A percentile compares a stretch with the other conserved stretches of the same genome.
Evolutionary conservation across 495 filamentous ascomycete genomes (phyloP).

Genomic region (Penicillium egyptiacum): DNA sequence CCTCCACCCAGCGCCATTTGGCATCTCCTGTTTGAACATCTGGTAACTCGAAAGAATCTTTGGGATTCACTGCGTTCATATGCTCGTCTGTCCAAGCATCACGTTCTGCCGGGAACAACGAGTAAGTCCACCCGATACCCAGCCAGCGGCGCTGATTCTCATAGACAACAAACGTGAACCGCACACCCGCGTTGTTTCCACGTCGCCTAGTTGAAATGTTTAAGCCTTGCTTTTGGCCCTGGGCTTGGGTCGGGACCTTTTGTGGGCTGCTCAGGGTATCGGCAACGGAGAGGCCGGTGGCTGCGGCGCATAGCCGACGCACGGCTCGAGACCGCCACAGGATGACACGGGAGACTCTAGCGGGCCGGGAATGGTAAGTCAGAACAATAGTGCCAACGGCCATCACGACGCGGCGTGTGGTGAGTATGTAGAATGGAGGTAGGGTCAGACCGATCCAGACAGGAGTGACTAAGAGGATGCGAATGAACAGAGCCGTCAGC

Average conservation of each 20-base stretch:
- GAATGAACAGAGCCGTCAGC: constrained; percentile 82
- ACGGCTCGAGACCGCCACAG: constrained; percentile 83
- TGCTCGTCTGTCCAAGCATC: constrained; percentile 95
- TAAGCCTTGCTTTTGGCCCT: constrained; percentile 43
- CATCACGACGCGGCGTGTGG: constrained; percentile 78
- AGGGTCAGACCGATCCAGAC: constrained; percentile 82
- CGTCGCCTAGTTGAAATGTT: constrained; percentile 53
- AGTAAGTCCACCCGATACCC: constrained; percentile 91
- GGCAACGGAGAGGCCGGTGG: constrained; percentile 80
- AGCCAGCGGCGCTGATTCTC: constrained; percentile 98
- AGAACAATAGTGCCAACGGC: constrained; percentile 76
- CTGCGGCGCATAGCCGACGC: constrained; percentile 60
- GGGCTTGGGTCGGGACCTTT: constrained; percentile 39
- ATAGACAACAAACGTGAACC: constrained; percentile 93
- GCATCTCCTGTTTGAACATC: constrained; percentile 79
- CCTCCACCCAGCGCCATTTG: constrained; percentile 85
- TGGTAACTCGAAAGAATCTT: constrained; percentile 81
- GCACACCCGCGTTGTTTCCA: constrained; percentile 68
- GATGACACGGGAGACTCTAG: constrained; percentile 79
- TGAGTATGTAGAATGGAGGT: constrained; percentile 81
- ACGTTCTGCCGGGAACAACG: constrained; percentile 83
- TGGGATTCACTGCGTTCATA: constrained; percentile 72
- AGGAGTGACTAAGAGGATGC: constrained; percentile 83
- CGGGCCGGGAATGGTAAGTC: constrained; percentile 88
- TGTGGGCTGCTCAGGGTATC: constrained; percentile 29